phyloP scores from a whole-genome alignment of 495 filamentous ascomycete species.

The Mytilinidion resinicola region DNA sequence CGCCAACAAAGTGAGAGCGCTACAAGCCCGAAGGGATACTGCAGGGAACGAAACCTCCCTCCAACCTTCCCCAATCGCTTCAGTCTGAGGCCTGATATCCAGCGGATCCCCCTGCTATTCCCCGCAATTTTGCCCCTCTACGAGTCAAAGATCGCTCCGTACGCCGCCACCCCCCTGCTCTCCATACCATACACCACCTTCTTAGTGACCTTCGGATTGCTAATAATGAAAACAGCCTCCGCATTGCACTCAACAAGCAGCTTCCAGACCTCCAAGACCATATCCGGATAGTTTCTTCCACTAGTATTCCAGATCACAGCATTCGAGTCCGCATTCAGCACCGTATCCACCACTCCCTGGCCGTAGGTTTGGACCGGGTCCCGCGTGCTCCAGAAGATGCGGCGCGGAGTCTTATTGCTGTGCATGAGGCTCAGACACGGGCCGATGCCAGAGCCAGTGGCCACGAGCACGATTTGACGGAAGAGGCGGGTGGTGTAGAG shows the following conservation, averaged over 20 bases:
- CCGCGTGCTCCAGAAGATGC: slow-evolving; percentile 55
- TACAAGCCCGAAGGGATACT: no score
- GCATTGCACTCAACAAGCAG: slow-evolving; percentile 53
- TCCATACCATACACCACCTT: slow-evolving; percentile 71
- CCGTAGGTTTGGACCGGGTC: slow-evolving; percentile 51
- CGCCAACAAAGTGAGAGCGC: no score
- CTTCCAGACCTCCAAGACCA: slow-evolving; percentile 52
- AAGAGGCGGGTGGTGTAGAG: slow-evolving; percentile 24
- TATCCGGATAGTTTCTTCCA: slow-evolving; percentile 44
- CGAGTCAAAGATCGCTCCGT: slow-evolving; percentile 77
- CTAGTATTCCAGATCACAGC: slow-evolving; percentile 53
- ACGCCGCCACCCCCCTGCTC: slow-evolving; percentile 60
- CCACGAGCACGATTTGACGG: slow-evolving; percentile 25
- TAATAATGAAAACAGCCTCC: slow-evolving; percentile 72
- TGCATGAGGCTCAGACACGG: slow-evolving; percentile 29
- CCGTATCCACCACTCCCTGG: slow-evolving; percentile 45
- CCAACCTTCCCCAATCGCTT: no score
- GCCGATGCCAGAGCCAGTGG: slow-evolving; percentile 32
- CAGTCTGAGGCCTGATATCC: no score
- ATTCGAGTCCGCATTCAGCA: slow-evolving; percentile 45
- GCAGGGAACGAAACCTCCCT: no score
- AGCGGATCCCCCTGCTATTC: no score
- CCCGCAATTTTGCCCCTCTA: slow-evolving; percentile 31
- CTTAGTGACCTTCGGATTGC: slow-evolving; percentile 64
- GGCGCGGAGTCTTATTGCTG: slow-evolving; percentile 35